Percentiles rank a stretch among this genome's conserved stretches.
Evolutionary conservation across 192 early-diverging fungal species (phyloP).

Genomic region (Funneliformis mosseae): DNA sequence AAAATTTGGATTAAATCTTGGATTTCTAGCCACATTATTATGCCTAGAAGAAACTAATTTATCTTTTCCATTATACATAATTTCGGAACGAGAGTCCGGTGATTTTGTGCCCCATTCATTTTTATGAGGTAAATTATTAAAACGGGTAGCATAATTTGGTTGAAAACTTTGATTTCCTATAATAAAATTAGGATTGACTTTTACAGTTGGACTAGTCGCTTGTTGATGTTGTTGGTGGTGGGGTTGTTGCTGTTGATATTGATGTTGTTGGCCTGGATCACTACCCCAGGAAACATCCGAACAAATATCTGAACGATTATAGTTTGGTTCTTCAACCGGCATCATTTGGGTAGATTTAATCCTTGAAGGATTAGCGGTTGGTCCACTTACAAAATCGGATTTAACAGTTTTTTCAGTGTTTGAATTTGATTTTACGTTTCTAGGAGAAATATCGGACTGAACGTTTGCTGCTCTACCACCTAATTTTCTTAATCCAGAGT

Average conservation of each 20-base stretch:
- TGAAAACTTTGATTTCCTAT: neutral
- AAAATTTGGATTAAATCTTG: neutral
- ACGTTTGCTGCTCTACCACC: neutral
- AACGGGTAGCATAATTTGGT: neutral
- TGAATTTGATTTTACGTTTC: neutral
- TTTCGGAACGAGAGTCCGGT: neutral
- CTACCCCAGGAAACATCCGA: neutral
- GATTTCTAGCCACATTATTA: neutral
- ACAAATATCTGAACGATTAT: neutral
- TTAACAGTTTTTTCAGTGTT: neutral
- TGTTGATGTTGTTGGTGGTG: neutral
- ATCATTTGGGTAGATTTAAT: neutral
- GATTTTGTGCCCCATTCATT: neutral
- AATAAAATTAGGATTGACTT: neutral
- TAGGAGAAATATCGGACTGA: neutral
- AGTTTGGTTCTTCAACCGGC: neutral
- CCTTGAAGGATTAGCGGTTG: neutral
- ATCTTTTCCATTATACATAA: neutral
- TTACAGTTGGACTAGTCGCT: neutral
- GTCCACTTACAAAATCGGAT: neutral
- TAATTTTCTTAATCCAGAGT: neutral
- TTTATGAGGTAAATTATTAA: neutral
- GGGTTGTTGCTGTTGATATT: neutral
- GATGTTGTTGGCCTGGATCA: neutral
- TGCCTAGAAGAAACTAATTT: neutral